These are phyloP conservation scores for Candida frijolesensis DNA, from an alignment of 1,139 yeast species.

Conservation along the genomic window DNA sequence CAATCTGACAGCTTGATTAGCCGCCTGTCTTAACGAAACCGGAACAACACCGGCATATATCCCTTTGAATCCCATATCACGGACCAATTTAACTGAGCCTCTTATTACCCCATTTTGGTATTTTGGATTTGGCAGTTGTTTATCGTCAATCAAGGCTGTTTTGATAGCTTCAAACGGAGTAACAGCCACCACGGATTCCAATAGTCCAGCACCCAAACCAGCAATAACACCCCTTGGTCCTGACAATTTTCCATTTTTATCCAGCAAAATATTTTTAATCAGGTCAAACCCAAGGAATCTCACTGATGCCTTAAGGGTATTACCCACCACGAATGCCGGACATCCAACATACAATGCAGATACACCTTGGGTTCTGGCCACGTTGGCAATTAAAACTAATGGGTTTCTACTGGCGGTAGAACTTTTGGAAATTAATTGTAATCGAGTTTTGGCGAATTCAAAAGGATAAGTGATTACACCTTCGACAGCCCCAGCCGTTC, in stretches of 20 bases:
- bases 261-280: conserved; percentile 74
- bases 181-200: conserved; percentile 90
- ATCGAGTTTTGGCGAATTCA: conserved; percentile 93
- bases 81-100: conserved; percentile 64
- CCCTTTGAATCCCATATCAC: conserved; percentile 81
- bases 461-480: conserved; percentile 92
- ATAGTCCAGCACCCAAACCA: conserved; percentile 93
- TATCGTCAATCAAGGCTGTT: conserved; percentile 93
- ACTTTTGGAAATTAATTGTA: conserved; percentile 77
- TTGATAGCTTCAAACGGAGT: conserved; percentile 97
- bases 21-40: conserved; percentile 92
- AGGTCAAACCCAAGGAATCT: conserved; percentile 91
- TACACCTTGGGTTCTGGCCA: conserved; percentile 79
- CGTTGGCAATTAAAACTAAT: conserved; percentile 69
- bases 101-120: conserved; percentile 69
- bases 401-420: conserved; percentile 80
- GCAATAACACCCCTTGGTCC: conserved; percentile 93
- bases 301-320: conserved; percentile 93
- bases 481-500: conserved; percentile 92
- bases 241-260: conserved; percentile 81
- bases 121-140: conserved; percentile 71
- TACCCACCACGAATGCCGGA: conserved; percentile 95
- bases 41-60: conserved; percentile 89
- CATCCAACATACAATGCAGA: conserved; percentile 90
- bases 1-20: conserved; percentile 90